These are phyloP conservation scores for Myxozyma neotropica DNA, from an alignment of 805 yeast genomes.

Conservation along the genomic window DNA sequence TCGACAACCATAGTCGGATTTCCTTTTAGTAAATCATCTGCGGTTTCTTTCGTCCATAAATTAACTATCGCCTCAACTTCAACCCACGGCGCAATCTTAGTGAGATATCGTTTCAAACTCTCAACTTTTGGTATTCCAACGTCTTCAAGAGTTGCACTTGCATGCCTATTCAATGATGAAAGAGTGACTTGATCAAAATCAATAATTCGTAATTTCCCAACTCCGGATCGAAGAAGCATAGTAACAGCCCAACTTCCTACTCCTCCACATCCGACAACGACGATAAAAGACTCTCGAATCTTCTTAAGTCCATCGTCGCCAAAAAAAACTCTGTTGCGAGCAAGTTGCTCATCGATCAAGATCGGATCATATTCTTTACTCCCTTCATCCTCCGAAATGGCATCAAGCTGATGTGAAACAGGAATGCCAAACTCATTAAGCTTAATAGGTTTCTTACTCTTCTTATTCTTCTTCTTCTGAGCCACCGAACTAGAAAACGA, in stretches of 20 bases:
- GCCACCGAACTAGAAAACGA: not conserved
- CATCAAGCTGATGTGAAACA: slow-evolving; percentile 2
- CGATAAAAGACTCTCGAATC: slow-evolving; percentile 69
- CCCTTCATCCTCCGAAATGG: slow-evolving; percentile 2
- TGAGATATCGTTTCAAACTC: slow-evolving; percentile 68
- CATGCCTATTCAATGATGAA: slow-evolving; percentile 89
- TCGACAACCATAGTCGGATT: slow-evolving; percentile 82
- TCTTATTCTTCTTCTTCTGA: not conserved
- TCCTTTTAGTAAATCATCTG: slow-evolving; percentile 59
- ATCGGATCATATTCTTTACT: slow-evolving; percentile 41
- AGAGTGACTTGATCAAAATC: slow-evolving; percentile 97
- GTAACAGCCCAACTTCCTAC: slow-evolving; percentile 97
- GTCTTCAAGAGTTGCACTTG: slow-evolving; percentile 86
- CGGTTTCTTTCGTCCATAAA: slow-evolving; percentile 68
- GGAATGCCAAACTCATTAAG: slow-evolving; percentile 23
- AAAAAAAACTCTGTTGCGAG: slow-evolving; percentile 89
- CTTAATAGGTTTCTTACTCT: slow-evolving; percentile 3
- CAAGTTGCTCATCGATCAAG: slow-evolving; percentile 85
- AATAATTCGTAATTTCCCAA: slow-evolving; percentile 72
- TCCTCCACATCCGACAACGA: slow-evolving; percentile 95
- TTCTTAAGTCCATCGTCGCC: slow-evolving; percentile 81
- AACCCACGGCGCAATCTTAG: slow-evolving; percentile 91
- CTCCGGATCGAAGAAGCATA: slow-evolving; percentile 89
- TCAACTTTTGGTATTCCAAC: slow-evolving; percentile 92
- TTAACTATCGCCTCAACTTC: slow-evolving; percentile 74